Percentiles rank a stretch among this genome's conserved stretches.
Evolutionary conservation across 331 rosid genomes (phyloP).

Genomic region (Telfairia occidentalis): DNA sequence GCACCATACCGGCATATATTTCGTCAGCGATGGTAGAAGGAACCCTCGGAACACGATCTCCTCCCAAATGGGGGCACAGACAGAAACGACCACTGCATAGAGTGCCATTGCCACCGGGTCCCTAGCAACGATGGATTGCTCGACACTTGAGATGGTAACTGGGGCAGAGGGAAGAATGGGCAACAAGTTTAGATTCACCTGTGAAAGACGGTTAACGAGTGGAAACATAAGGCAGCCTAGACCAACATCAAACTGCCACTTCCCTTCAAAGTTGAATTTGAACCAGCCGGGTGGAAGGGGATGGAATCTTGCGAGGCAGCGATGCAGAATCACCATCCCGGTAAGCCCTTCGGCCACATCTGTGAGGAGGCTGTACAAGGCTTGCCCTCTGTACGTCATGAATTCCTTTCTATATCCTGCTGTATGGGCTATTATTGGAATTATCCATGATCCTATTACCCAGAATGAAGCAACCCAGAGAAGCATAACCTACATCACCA

Average conservation of each 20-base stretch:
- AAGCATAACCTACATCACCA: constrained; percentile 77
- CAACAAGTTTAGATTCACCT: constrained; percentile 63
- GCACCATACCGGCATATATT: constrained; percentile 91
- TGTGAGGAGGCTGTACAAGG: constrained; percentile 70
- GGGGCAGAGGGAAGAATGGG: constrained; percentile 79
- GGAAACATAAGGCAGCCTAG: constrained; percentile 90
- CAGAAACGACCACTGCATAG: constrained; percentile 60
- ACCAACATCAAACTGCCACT: constrained; percentile 75
- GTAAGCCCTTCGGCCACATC: constrained; percentile 85
- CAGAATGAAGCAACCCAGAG: constrained; percentile 87
- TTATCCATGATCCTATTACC: constrained; percentile 86
- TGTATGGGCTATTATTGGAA: constrained; percentile 70
- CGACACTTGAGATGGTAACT: constrained; percentile 62
- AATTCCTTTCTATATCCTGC: constrained; percentile 70
- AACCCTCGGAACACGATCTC: constrained; percentile 90
- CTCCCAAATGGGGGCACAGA: constrained; percentile 96
- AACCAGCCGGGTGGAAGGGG: constrained; percentile 98
- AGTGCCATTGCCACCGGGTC: constrained; percentile 86
- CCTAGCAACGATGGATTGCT: constrained; percentile 77
- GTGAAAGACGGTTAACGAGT: constrained; percentile 64
- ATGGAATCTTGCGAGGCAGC: constrained; percentile 59
- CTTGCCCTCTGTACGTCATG: constrained; percentile 73
- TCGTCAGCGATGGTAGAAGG: constrained; percentile 82
- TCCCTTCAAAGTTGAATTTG: constrained; percentile 61
- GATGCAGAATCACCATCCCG: constrained; percentile 64